Conservation (phyloP, 176 grass and related monocot species). For the Hordeum vulgare region MorexV3_pseudomolecules_assembly NC_058524.1:18405636-18406135, state of each 20-base stretch:
- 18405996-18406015: too few species aligned
- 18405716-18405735: conserved; percentile 29
- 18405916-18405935: not conserved
- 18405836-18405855: too few species aligned
- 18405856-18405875: too few species aligned
- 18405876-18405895: too few species aligned
- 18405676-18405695: not conserved
- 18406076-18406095: not conserved
- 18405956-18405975: not conserved
- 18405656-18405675: not conserved
- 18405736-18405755: not conserved
- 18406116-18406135: not conserved
- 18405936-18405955: not conserved
- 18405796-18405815: too few species aligned
- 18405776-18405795: too few species aligned
- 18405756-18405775: too few species aligned
- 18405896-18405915: too few species aligned
- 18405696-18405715: conserved; percentile 24
- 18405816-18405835: too few species aligned
- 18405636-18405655: conserved; percentile 12
- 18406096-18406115: not conserved
- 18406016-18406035: conserved; percentile 12
- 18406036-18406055: conserved; percentile 12
- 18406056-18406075: too few species aligned
- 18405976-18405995: not conserved